Percentiles rank a stretch among this genome's conserved stretches.
Conservation (phyloP, 1,139 yeast species). For the Saccharomyces hybrid region DNA sequence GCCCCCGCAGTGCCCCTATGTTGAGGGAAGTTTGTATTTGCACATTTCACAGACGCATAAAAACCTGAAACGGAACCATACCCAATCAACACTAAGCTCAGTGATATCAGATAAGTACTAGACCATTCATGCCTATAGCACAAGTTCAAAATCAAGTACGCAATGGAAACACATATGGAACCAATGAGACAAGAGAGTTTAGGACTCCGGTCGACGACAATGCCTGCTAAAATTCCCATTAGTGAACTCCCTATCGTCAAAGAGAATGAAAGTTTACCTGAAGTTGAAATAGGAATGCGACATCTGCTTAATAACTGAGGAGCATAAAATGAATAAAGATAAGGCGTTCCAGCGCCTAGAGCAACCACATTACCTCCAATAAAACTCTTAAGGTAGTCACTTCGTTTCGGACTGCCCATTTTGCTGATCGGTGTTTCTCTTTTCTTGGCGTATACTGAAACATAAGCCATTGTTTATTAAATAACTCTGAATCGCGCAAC, state of each 20-base stretch:
- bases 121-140: conserved; percentile 32
- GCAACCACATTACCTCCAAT: conserved; percentile 32
- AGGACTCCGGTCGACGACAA: conserved; percentile 52
- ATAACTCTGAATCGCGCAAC: background rate
- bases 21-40: conserved; percentile 61
- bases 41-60: conserved; percentile 59
- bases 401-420: background rate
- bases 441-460: background rate
- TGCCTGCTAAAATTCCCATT: conserved; percentile 65
- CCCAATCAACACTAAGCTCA: conserved; percentile 48
- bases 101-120: conserved; percentile 34
- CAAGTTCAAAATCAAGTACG: conserved; percentile 35
- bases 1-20: conserved; percentile 67
- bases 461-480: background rate
- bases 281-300: conserved; percentile 49
- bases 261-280: conserved; percentile 57
- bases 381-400: background rate
- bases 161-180: conserved; percentile 38
- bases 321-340: conserved; percentile 61
- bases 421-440: background rate
- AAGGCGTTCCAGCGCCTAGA: conserved; percentile 60
- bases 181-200: conserved; percentile 47
- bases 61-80: conserved; percentile 59
- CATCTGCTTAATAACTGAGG: conserved; percentile 57
- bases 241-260: conserved; percentile 56